phyloP scores from a whole-genome alignment of 176 grass and related monocot genomes.

The Bonia amplexicaulis region DNA sequence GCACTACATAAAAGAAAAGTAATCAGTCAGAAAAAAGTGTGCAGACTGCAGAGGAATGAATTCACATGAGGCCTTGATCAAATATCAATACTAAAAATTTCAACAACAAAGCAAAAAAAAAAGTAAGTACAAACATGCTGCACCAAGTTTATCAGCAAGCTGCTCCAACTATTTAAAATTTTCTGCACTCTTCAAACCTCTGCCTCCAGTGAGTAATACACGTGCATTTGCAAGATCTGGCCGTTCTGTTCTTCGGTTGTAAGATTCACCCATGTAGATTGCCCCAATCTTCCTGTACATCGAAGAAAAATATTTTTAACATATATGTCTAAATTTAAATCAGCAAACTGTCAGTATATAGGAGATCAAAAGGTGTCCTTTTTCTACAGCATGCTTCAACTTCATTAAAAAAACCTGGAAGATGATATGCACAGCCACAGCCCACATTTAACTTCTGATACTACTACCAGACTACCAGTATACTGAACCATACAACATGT shows the following conservation, averaged over 20 bases:
- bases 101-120: neutral
- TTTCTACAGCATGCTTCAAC: neutral
- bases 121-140: constrained; percentile 49
- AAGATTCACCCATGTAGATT: constrained; percentile 75
- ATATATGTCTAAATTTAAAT: neutral
- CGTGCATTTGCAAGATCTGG: constrained; percentile 84
- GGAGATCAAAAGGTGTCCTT: neutral
- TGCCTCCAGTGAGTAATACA: constrained; percentile 78
- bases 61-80: neutral
- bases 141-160: constrained; percentile 96
- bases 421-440: neutral
- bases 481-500: neutral
- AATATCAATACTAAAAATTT: neutral
- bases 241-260: constrained; percentile 81
- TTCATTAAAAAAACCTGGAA: neutral
- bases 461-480: neutral
- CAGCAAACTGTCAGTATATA: neutral
- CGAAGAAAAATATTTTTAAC: neutral
- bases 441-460: neutral
- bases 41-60: neutral
- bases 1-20: constrained; percentile 45
- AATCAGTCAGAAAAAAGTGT: neutral
- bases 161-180: constrained; percentile 92
- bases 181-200: constrained; percentile 86
- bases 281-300: constrained; percentile 35